Conservation (phyloP, 345 rosid genomes). For the Barbarea vulgaris region DNA sequence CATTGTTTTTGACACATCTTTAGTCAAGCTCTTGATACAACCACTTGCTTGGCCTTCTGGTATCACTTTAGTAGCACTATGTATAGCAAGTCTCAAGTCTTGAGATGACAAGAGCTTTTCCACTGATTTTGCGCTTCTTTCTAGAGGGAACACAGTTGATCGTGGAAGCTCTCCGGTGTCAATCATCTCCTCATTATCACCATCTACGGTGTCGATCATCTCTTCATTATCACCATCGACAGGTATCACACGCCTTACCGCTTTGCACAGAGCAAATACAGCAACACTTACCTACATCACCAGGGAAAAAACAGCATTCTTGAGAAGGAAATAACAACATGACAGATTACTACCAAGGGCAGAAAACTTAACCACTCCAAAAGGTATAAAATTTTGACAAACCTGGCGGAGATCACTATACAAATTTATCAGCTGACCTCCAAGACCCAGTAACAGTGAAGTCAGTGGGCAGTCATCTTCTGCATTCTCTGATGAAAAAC, state of each 20-base stretch:
- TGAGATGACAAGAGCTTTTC: slow-evolving; percentile 56
- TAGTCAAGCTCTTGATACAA: slow-evolving; percentile 58
- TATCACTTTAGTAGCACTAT: slow-evolving; percentile 57
- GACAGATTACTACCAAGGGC: slow-evolving; percentile 19
- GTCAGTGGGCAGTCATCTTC: slow-evolving; percentile 45
- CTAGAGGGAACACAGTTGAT: slow-evolving; percentile 37
- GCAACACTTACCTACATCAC: slow-evolving; percentile 67
- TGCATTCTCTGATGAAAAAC: slow-evolving; percentile 43
- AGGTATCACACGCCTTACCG: slow-evolving; percentile 56
- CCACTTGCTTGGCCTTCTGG: slow-evolving; percentile 94
- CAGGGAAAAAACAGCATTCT: slow-evolving; percentile 17
- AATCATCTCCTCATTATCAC: slow-evolving; percentile 35
- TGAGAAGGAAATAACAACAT: slow-evolving; percentile 7
- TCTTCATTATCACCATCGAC: slow-evolving; percentile 1
- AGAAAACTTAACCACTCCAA: slow-evolving; percentile 16
- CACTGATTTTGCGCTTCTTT: slow-evolving; percentile 50
- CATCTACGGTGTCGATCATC: slow-evolving; percentile 18
- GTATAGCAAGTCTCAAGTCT: slow-evolving; percentile 59
- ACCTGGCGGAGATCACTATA: slow-evolving; percentile 94
- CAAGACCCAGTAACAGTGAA: slow-evolving; percentile 52
- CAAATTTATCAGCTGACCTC: slow-evolving; percentile 74
- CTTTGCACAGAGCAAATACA: slow-evolving; percentile 70
- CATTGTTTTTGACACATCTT: slow-evolving; percentile 63
- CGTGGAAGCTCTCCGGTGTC: slow-evolving; percentile 27
- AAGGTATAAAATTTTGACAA: slow-evolving; percentile 39